phyloP scores from a whole-genome alignment of 1,284 basidiomycete species.

The Puccinia hordei region DNA sequence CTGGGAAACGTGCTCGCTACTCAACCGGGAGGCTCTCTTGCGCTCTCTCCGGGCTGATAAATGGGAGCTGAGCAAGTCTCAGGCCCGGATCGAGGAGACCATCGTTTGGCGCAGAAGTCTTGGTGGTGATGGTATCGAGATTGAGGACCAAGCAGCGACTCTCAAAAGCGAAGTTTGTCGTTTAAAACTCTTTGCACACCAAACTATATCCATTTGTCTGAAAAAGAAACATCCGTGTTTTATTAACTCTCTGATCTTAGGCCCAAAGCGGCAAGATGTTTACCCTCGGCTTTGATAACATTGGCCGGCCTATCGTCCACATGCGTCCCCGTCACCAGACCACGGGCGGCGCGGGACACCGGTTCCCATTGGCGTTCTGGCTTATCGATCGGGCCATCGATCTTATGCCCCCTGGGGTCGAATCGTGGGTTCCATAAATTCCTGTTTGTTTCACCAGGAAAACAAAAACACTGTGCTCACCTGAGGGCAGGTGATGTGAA shows the following conservation, averaged over 20 bases:
- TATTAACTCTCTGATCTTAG: slow-evolving; percentile 50
- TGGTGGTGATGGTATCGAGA: slow-evolving; percentile 58
- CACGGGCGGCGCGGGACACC: slow-evolving; percentile 54
- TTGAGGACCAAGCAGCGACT: slow-evolving; percentile 13
- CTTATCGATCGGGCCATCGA: slow-evolving; percentile 60
- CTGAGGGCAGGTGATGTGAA: too few species aligned
- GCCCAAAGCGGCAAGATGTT: slow-evolving; percentile 61
- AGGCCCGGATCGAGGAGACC: slow-evolving; percentile 60
- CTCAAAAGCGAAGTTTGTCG: slow-evolving; percentile 30
- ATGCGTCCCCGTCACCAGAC: slow-evolving; percentile 60
- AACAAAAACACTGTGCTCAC: too few species aligned
- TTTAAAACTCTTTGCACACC: background rate
- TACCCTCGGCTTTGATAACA: slow-evolving; percentile 59
- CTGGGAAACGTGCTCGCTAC: slow-evolving; percentile 59
- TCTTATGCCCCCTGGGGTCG: slow-evolving; percentile 60
- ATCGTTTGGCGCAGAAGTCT: slow-evolving; percentile 61
- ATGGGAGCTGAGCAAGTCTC: slow-evolving; percentile 59
- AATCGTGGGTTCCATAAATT: slow-evolving; percentile 52
- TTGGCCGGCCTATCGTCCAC: slow-evolving; percentile 60
- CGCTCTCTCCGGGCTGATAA: slow-evolving; percentile 60
- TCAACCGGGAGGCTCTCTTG: slow-evolving; percentile 57
- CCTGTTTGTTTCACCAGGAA: background rate
- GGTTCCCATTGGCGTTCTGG: slow-evolving; percentile 61
- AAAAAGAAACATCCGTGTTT: too few species aligned
- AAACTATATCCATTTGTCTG: background rate